A percentile compares a stretch with the other conserved stretches of the same genome.
Evolutionary conservation across 768 basidiomycete genomes (phyloP).

Genomic region (Cyathus striatus): DNA sequence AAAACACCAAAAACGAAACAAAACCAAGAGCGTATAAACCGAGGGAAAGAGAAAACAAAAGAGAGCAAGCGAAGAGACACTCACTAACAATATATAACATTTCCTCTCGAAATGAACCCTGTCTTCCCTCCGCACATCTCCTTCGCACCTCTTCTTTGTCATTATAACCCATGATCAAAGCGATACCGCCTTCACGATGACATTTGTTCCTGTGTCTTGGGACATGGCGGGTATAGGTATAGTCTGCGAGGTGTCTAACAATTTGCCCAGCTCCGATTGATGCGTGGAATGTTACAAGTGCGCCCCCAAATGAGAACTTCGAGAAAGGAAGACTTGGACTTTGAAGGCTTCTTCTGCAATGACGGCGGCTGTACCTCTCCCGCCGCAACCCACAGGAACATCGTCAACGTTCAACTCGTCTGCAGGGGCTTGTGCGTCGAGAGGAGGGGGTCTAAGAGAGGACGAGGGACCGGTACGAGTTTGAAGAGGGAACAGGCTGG

Average conservation of each 20-base stretch:
- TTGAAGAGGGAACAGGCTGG: slow-evolving; percentile 17
- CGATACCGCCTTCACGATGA: slow-evolving; percentile 50
- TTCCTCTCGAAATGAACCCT: slow-evolving; percentile 61
- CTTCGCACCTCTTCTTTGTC: slow-evolving; percentile 12
- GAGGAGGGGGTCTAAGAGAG: slow-evolving; percentile 26
- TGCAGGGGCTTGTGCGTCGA: neutral
- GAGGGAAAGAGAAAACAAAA: neutral
- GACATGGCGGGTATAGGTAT: slow-evolving; percentile 59
- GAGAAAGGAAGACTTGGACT: no score
- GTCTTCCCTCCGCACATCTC: slow-evolving; percentile 6
- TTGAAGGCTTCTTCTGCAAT: no score
- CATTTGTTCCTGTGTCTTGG: slow-evolving; percentile 62
- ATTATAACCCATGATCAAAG: slow-evolving; percentile 26
- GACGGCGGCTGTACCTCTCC: neutral
- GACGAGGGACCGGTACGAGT: slow-evolving; percentile 37
- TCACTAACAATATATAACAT: slow-evolving; percentile 72
- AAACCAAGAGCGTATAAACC: no score
- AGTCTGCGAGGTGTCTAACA: slow-evolving; percentile 47
- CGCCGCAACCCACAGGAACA: no score
- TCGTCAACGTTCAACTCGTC: slow-evolving; percentile 43
- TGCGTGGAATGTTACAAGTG: no score
- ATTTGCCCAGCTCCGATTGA: no score
- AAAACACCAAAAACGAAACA: no score
- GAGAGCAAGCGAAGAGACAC: slow-evolving; percentile 22
- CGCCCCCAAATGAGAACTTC: no score